Conservation (phyloP, 2,329 filamentous ascomycete species). For the Pseudogymnoascus sp. region DNA sequence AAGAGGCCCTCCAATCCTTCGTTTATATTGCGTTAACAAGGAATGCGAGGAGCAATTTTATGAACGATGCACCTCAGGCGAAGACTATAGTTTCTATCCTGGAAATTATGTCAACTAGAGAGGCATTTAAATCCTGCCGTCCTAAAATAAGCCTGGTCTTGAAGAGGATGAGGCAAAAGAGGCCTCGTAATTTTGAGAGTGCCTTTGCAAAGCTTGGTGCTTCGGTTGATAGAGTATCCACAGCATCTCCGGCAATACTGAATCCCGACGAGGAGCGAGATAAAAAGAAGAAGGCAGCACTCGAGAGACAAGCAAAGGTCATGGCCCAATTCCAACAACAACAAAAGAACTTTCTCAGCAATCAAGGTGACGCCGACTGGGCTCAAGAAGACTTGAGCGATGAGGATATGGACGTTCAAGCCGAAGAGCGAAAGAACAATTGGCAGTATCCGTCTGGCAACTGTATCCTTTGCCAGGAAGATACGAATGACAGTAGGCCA, state of each 20-base stretch:
- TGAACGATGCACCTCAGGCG: conserved; percentile 44
- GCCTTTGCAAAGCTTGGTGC: conserved; percentile 58
- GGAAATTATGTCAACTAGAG: conserved; percentile 53
- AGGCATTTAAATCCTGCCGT: conserved; percentile 73
- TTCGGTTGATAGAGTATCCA: conserved; percentile 69
- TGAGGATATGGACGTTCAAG: conserved; percentile 49
- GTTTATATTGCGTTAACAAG: conserved; percentile 60
- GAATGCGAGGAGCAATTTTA: conserved; percentile 52
- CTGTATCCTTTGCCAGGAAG: conserved; percentile 94
- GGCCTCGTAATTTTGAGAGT: conserved; percentile 61
- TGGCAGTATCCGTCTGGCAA: conserved; percentile 91
- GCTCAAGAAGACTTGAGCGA: conserved; percentile 70
- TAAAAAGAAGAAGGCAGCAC: conserved; percentile 80
- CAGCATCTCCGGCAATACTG: conserved; percentile 63
- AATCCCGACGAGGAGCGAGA: conserved; percentile 58
- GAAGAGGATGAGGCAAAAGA: conserved; percentile 75
- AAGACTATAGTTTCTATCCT: conserved; percentile 58
- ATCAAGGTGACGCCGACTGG: conserved; percentile 81
- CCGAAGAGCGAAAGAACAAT: conserved; percentile 59
- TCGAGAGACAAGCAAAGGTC: conserved; percentile 82
- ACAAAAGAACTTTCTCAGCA: conserved; percentile 88
- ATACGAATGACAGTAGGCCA: conserved; percentile 77
- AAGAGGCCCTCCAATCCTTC: conserved; percentile 54
- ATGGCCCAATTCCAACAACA: conserved; percentile 99
- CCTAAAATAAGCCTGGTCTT: conserved; percentile 78